Percentiles rank a stretch among this genome's conserved stretches.
Conservation (phyloP, 345 rosid genomes). For the Clarkia xantiana region DNA sequence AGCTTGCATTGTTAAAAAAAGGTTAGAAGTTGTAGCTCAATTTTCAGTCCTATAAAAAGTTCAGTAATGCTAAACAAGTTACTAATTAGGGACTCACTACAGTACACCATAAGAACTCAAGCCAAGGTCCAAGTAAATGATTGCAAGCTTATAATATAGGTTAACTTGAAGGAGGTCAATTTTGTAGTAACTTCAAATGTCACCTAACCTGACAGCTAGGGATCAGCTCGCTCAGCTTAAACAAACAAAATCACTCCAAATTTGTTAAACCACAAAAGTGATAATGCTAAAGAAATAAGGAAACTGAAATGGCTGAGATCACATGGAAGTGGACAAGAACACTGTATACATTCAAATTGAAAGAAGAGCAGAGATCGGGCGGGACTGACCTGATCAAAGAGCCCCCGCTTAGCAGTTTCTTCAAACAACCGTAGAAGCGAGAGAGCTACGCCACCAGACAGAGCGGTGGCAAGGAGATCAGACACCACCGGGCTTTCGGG, state of each 20-base stretch:
- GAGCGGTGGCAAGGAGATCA: conserved; percentile 35
- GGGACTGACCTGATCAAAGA: conserved; percentile 62
- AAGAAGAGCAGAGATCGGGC: conserved; percentile 6
- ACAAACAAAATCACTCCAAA: neutral
- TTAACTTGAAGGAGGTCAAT: no score
- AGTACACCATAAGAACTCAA: no score
- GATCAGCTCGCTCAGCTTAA: neutral
- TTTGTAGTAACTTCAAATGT: neutral
- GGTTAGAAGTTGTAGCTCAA: no score
- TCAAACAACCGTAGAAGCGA: conserved; percentile 39
- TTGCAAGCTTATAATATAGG: no score
- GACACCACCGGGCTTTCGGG: conserved; percentile 36
- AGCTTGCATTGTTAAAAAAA: no score
- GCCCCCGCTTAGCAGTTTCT: conserved; percentile 47
- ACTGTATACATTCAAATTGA: conserved; percentile 8
- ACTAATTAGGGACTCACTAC: no score
- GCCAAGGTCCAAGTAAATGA: no score
- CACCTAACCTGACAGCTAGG: neutral
- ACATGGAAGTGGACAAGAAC: no score
- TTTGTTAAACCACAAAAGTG: neutral
- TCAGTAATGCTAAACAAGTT: no score
- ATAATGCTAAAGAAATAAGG: no score
- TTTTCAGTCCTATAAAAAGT: no score
- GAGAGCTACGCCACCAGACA: conserved; percentile 28
- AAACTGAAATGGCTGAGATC: no score